Percentiles rank a stretch among this genome's conserved stretches.
phyloP scores from a whole-genome alignment of 768 basidiomycete species.

The Candolleomyces eurysporus region DNA sequence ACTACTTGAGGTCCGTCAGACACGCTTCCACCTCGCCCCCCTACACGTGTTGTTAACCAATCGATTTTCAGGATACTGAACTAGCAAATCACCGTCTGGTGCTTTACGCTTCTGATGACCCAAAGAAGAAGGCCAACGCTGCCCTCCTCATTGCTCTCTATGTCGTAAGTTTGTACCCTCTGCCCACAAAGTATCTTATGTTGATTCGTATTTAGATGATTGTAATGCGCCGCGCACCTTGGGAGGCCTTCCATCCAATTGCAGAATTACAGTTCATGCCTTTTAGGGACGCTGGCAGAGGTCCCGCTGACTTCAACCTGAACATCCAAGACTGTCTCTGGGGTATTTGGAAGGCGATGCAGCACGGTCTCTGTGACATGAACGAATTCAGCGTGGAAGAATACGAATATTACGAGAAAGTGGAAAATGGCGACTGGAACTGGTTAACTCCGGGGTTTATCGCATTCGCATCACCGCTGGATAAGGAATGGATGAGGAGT shows the following conservation, averaged over 20 bases:
- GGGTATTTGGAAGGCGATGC: slow-evolving; percentile 87
- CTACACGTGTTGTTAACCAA: slow-evolving; percentile 31
- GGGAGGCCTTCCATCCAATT: slow-evolving; percentile 94
- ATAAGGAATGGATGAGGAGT: slow-evolving; percentile 74
- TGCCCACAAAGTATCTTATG: slow-evolving; percentile 3
- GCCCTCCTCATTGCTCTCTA: slow-evolving; percentile 93
- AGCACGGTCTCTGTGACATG: slow-evolving; percentile 91
- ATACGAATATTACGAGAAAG: slow-evolving; percentile 94
- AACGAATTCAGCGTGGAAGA: slow-evolving; percentile 91
- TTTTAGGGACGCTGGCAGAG: slow-evolving; percentile 93
- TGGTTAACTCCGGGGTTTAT: slow-evolving; percentile 92
- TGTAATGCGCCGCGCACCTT: slow-evolving; percentile 83
- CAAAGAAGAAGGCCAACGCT: slow-evolving; percentile 88
- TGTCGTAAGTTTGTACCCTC: slow-evolving; percentile 55
- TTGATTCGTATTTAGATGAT: slow-evolving; percentile 66
- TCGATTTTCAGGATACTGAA: slow-evolving; percentile 61
- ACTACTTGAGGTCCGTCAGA: slow-evolving; percentile 64
- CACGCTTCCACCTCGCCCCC: slow-evolving; percentile 33
- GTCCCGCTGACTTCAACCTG: slow-evolving; percentile 89
- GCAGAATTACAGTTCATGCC: slow-evolving; percentile 92
- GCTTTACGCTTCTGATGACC: slow-evolving; percentile 85
- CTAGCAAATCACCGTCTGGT: slow-evolving; percentile 73
- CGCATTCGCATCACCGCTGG: slow-evolving; percentile 91
- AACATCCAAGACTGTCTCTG: slow-evolving; percentile 90
- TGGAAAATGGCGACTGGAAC: slow-evolving; percentile 95